phyloP scores from a whole-genome alignment of 1,284 basidiomycete genomes.

The Irpex sp. region DNA sequence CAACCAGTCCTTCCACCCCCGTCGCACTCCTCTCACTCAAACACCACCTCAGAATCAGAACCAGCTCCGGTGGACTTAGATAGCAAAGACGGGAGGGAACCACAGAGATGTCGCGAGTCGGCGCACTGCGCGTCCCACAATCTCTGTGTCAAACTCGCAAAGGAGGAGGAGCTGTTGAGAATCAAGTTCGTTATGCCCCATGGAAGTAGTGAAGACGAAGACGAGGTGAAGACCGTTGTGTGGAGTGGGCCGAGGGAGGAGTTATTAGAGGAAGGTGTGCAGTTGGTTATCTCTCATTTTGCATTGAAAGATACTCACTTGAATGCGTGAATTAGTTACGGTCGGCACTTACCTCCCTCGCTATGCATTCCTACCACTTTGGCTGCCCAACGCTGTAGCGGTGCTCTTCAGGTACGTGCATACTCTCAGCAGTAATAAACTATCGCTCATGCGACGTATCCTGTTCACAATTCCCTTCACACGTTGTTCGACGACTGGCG shows the following conservation, averaged over 20 bases:
- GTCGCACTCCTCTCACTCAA: too few species aligned
- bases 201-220: not conserved
- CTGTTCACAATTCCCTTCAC: not conserved
- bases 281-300: too few species aligned
- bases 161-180: constrained; percentile 1
- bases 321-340: constrained; percentile 39
- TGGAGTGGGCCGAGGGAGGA: constrained; percentile 71
- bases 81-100: not conserved
- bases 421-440: constrained; percentile 8
- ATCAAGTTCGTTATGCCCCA: not conserved
- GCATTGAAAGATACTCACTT: too few species aligned
- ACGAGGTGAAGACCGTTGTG: constrained; percentile 37
- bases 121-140: constrained; percentile 4
- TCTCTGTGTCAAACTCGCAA: not conserved
- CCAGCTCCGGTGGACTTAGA: not conserved
- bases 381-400: constrained; percentile 33
- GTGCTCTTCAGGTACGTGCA: constrained; percentile 45
- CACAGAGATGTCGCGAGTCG: not conserved
- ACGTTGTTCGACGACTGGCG: too few species aligned
- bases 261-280: constrained; percentile 64
- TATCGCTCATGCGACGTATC: not conserved
- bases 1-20: not conserved
- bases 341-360: constrained; percentile 48
- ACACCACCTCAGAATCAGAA: too few species aligned
- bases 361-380: constrained; percentile 40